Evolutionary conservation across 306 rosid species (phyloP).

Genomic region (Dalbergia cochinchinensis): DNA sequence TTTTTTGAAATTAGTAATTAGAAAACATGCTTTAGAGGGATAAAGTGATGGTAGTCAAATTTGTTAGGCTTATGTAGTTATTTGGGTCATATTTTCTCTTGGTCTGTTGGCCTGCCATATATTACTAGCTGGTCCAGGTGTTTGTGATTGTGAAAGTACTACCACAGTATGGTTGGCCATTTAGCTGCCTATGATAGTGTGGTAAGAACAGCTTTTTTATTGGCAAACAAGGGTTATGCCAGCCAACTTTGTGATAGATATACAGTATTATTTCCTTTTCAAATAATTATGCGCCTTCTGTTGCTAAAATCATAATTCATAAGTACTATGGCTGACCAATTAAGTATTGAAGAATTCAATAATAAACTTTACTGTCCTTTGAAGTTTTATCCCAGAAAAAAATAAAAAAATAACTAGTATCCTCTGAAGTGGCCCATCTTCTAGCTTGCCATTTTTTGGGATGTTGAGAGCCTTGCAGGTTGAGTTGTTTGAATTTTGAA

Average conservation of each 20-base stretch:
- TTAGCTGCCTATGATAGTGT: not conserved
- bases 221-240: not conserved
- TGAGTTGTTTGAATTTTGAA: constrained; percentile 39
- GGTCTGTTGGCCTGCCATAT: constrained; percentile 27
- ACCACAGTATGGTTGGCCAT: constrained; percentile 25
- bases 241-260: not conserved
- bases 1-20: not conserved
- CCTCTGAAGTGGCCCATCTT: constrained; percentile 22
- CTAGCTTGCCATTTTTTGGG: constrained; percentile 20
- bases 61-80: constrained; percentile 8
- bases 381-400: not conserved
- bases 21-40: constrained; percentile 6
- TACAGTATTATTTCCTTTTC: not conserved
- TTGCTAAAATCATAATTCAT: constrained; percentile 2
- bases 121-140: constrained; percentile 12
- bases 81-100: constrained; percentile 17
- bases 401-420: not conserved
- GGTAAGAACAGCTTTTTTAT: constrained; percentile 10
- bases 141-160: constrained; percentile 22
- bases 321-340: constrained; percentile 1
- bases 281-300: not conserved
- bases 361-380: constrained; percentile 25
- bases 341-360: not conserved
- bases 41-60: constrained; percentile 15
- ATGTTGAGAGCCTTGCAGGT: constrained; percentile 10